Evolutionary conservation across 2,329 filamentous ascomycete species (phyloP).

Genomic region (Botrytis hyacinthi): DNA sequence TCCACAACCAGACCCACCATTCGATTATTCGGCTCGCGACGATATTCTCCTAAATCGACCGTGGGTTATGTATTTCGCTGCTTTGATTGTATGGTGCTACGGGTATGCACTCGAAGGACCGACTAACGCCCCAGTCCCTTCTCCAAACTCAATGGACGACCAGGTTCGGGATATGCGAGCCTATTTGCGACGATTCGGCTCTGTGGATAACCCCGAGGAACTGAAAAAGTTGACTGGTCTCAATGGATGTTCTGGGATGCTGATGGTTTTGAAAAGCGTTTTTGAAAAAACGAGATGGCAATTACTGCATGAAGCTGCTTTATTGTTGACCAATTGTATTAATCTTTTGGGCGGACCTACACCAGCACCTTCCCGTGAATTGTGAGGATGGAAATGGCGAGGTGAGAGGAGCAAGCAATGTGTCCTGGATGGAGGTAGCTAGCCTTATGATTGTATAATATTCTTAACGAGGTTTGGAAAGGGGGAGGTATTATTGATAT

Average conservation of each 20-base stretch:
- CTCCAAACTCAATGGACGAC: constrained; percentile 57
- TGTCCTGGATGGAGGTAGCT: background rate
- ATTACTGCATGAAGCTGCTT: constrained; percentile 81
- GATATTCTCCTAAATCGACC: constrained; percentile 88
- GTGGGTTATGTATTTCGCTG: constrained; percentile 94
- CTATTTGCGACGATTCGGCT: constrained; percentile 72
- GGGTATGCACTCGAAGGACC: constrained; percentile 87
- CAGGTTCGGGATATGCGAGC: constrained; percentile 75
- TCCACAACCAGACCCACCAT: constrained; percentile 39
- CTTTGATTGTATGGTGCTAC: constrained; percentile 92
- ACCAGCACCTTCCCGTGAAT: background rate
- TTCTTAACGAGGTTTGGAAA: background rate
- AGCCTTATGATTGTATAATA: background rate
- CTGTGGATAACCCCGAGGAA: constrained; percentile 72
- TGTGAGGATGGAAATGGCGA: background rate
- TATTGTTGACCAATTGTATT: constrained; percentile 78
- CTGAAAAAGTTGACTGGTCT: constrained; percentile 70
- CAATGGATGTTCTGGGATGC: constrained; percentile 77
- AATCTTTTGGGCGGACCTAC: constrained; percentile 41
- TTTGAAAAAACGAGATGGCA: constrained; percentile 89
- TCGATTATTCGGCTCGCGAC: constrained; percentile 75
- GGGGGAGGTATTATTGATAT: background rate
- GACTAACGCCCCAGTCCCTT: constrained; percentile 47
- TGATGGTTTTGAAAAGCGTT: constrained; percentile 77
- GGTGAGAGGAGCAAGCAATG: background rate